These are phyloP conservation scores for Pythium myriotylum DNA, from an alignment of 352 stramenopile species.

Conservation along the genomic window DNA sequence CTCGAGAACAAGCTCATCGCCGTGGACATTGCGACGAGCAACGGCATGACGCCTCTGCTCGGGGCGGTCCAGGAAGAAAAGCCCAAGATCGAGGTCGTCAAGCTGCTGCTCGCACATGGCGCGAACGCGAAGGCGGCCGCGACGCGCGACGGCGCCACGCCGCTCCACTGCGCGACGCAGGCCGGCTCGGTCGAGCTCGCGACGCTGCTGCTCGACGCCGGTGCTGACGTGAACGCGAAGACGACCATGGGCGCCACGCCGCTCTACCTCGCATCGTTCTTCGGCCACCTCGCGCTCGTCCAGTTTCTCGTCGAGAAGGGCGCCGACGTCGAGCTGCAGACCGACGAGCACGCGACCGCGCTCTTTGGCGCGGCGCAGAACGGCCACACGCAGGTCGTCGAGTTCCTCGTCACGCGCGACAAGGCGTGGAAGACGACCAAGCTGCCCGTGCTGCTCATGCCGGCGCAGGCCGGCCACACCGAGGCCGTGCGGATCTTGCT, in stretches of 20 bases:
- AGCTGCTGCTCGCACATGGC: conserved; percentile 24
- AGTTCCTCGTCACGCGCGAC: conserved; percentile 26
- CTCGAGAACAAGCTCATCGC: conserved; percentile 24
- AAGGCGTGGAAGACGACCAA: conserved; percentile 26
- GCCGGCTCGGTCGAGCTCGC: conserved; percentile 20
- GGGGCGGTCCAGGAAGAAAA: conserved; percentile 23
- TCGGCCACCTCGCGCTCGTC: conserved; percentile 26
- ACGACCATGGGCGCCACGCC: conserved; percentile 27
- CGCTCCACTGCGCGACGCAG: conserved; percentile 30
- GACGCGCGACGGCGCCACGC: conserved; percentile 22
- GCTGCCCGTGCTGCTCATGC: conserved; percentile 30
- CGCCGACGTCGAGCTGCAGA: conserved; percentile 30
- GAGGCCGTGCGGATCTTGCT: conserved; percentile 36
- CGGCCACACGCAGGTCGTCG: conserved; percentile 27
- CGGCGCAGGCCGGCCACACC: conserved; percentile 26
- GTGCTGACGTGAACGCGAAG: conserved; percentile 29
- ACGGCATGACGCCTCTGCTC: conserved; percentile 32
- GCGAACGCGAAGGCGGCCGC: conserved; percentile 13
- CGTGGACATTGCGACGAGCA: conserved; percentile 23
- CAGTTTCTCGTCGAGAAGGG: conserved; percentile 22
- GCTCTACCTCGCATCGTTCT: conserved; percentile 30
- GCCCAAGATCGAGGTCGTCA: conserved; percentile 17
- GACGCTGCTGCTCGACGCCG: conserved; percentile 22
- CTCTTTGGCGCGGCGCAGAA: conserved; percentile 27
- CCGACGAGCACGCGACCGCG: conserved; percentile 22